phyloP scores from a whole-genome alignment of 1,284 basidiomycete genomes.

The Ceratobasidium sp. region DNA sequence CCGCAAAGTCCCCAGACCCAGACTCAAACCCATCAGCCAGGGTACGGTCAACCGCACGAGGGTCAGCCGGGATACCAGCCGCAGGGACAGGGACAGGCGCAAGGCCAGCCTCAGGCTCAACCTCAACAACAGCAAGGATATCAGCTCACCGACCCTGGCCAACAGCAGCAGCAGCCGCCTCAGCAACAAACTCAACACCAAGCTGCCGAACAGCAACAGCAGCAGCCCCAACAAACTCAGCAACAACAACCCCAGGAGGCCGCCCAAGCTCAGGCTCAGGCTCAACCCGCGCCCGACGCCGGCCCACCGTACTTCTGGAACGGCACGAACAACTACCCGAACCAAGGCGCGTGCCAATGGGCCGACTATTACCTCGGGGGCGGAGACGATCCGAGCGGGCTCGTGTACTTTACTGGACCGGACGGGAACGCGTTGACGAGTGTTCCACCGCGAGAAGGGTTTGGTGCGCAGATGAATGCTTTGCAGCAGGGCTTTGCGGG shows the following conservation, averaged over 20 bases:
- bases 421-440: slow-evolving; percentile 35
- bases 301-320: slow-evolving; percentile 80
- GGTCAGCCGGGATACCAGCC: slow-evolving; percentile 48
- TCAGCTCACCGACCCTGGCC: slow-evolving; percentile 52
- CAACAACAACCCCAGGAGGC: slow-evolving; percentile 37
- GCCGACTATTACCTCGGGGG: slow-evolving; percentile 65
- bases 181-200: slow-evolving; percentile 54
- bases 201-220: slow-evolving; percentile 50
- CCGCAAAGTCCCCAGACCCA: slow-evolving; percentile 12
- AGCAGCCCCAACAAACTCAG: slow-evolving; percentile 49
- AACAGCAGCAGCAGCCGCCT: slow-evolving; percentile 36
- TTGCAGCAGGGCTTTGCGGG: slow-evolving; percentile 45
- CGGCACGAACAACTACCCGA: slow-evolving; percentile 73
- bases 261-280: slow-evolving; percentile 30
- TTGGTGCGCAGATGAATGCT: slow-evolving; percentile 21
- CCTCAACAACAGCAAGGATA: slow-evolving; percentile 41
- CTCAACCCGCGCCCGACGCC: slow-evolving; percentile 45
- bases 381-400: slow-evolving; percentile 48
- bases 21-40: slow-evolving; percentile 21
- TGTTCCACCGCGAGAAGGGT: slow-evolving; percentile 26
- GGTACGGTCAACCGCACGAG: slow-evolving; percentile 46
- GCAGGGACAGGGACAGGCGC: slow-evolving; percentile 17
- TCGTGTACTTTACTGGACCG: slow-evolving; percentile 49
- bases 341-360: slow-evolving; percentile 84
- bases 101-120: background rate